phyloP scores from a whole-genome alignment of 768 basidiomycete species.

The Leccinum longicurvipes region DNA sequence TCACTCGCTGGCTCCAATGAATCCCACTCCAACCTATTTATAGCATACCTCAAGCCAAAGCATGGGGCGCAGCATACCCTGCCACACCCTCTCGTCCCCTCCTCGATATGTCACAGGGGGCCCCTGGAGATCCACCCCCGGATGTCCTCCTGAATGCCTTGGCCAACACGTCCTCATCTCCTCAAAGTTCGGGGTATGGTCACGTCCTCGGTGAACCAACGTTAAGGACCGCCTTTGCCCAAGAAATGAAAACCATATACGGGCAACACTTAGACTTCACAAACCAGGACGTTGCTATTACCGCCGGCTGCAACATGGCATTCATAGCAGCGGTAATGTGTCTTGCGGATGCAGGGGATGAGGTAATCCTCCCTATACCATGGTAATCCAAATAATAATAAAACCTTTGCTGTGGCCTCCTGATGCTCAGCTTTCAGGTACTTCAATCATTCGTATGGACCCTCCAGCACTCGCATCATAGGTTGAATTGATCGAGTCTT shows the following conservation, averaged over 20 bases:
- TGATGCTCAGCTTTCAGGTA: conserved; percentile 42
- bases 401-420: neutral
- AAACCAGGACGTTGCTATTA: conserved; percentile 59
- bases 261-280: conserved; percentile 46
- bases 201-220: conserved; percentile 54
- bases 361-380: conserved; percentile 69
- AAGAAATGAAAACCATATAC: conserved; percentile 63
- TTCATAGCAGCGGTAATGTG: conserved; percentile 61
- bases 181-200: conserved; percentile 52
- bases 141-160: conserved; percentile 47
- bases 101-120: conserved; percentile 75
- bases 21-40: neutral
- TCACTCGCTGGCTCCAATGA: neutral
- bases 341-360: conserved; percentile 66
- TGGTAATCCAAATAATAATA: conserved; percentile 49
- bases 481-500: neutral
- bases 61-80: conserved; percentile 50
- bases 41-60: conserved; percentile 57
- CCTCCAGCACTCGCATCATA: neutral
- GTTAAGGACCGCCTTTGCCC: conserved; percentile 49
- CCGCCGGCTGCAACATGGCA: conserved; percentile 71
- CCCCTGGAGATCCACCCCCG: conserved; percentile 66
- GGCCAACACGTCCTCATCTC: conserved; percentile 40
- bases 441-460: conserved; percentile 56
- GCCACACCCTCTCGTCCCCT: conserved; percentile 45